phyloP scores from a whole-genome alignment of 2,329 filamentous ascomycete species.

The Neodidymelliopsis sp. region DNA sequence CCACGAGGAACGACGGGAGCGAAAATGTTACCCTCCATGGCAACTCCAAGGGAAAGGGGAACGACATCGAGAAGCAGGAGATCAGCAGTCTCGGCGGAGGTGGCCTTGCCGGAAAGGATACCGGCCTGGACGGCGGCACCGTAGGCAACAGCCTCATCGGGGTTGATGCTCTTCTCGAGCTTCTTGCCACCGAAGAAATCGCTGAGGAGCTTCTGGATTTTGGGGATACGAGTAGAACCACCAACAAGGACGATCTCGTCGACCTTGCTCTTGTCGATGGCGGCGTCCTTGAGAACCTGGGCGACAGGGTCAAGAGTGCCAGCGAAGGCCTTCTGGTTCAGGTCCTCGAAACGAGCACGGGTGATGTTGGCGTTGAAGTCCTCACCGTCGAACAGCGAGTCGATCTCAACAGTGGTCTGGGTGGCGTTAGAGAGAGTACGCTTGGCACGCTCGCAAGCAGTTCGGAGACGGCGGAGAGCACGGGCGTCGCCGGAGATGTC shows the following conservation, averaged over 20 bases:
- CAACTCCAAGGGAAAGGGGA: slow-evolving; percentile 95
- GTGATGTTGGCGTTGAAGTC: slow-evolving; percentile 98
- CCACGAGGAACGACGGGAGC: slow-evolving; percentile 81
- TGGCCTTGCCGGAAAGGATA: slow-evolving; percentile 98
- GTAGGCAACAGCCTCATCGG: slow-evolving; percentile 98
- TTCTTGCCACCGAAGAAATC: slow-evolving; percentile 99
- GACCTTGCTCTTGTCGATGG: slow-evolving; percentile 86
- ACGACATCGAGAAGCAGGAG: slow-evolving; percentile 95
- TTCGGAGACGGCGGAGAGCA: slow-evolving; percentile 93
- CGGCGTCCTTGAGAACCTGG: slow-evolving; percentile 94
- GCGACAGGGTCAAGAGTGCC: slow-evolving; percentile 94
- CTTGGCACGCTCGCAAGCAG: slow-evolving; percentile 99
- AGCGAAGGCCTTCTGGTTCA: slow-evolving; percentile 94
- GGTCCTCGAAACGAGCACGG: slow-evolving; percentile 97
- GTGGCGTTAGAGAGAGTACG: slow-evolving; percentile 96
- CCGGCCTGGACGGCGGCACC: slow-evolving; percentile 98
- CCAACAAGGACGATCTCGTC: slow-evolving; percentile 99
- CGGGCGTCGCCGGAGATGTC: slow-evolving; percentile 82
- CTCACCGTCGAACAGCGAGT: slow-evolving; percentile 97
- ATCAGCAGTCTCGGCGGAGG: slow-evolving; percentile 91
- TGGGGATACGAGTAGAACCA: slow-evolving; percentile 98
- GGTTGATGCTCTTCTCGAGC: slow-evolving; percentile 99
- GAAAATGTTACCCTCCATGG: slow-evolving; percentile 99
- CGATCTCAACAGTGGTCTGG: slow-evolving; percentile 97
- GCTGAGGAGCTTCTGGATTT: slow-evolving; percentile 98